phyloP scores from a whole-genome alignment of 2,329 filamentous ascomycete species.

The Cladosporium colombiae region DNA sequence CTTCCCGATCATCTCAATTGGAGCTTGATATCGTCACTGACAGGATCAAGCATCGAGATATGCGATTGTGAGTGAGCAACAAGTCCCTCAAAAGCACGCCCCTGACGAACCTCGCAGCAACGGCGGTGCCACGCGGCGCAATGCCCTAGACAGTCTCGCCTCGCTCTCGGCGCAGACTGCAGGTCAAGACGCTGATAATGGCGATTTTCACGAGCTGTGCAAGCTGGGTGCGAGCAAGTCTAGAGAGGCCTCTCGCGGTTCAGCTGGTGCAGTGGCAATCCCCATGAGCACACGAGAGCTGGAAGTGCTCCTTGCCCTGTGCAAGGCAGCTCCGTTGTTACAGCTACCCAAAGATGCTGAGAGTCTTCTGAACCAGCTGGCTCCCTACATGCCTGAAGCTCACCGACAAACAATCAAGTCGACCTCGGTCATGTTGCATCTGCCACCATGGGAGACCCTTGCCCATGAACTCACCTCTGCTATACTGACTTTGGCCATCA shows the following conservation, averaged over 20 bases:
- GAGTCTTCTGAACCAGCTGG: constrained; percentile 74
- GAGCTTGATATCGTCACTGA: background rate
- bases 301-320: constrained; percentile 86
- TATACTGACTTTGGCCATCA: constrained; percentile 75
- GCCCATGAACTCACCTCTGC: constrained; percentile 77
- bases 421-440: constrained; percentile 78
- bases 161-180: constrained; percentile 46
- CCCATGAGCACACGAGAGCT: constrained; percentile 73
- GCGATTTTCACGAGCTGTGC: constrained; percentile 46
- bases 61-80: constrained; percentile 15
- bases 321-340: constrained; percentile 80
- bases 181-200: constrained; percentile 25
- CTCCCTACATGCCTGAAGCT: constrained; percentile 82
- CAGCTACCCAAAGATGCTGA: constrained; percentile 71
- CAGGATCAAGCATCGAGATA: background rate
- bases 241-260: constrained; percentile 26
- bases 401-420: constrained; percentile 75
- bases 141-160: constrained; percentile 54
- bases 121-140: constrained; percentile 42
- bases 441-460: constrained; percentile 85
- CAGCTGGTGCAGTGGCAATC: constrained; percentile 25
- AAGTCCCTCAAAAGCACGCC: background rate
- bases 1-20: background rate
- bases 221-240: constrained; percentile 31
- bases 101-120: constrained; percentile 23